Evolutionary conservation across 23 red algal genomes (phyloP).

Genomic region (Gracilaria caudata): DNA sequence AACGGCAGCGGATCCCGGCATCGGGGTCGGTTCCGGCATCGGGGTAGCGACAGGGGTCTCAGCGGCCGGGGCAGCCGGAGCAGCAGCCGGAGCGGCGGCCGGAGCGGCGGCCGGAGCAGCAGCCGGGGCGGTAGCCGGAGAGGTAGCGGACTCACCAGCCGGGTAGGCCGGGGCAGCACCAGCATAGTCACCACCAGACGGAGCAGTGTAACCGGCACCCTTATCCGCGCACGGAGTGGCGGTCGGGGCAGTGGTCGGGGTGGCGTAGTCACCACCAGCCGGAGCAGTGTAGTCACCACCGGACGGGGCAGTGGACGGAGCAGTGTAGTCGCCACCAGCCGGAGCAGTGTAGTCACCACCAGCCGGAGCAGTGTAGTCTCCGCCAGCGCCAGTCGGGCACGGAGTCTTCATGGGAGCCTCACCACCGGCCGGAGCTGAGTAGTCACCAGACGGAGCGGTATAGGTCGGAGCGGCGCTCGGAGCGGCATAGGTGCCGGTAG

Average conservation of each 20-base stretch:
- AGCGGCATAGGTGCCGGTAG: slow-evolving; percentile 22
- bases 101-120: slow-evolving; percentile 29
- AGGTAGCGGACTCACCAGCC: slow-evolving; percentile 32
- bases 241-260: slow-evolving; percentile 29
- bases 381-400: slow-evolving; percentile 8
- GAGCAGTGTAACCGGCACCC: slow-evolving; percentile 1
- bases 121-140: slow-evolving; percentile 33
- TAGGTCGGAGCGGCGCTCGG: slow-evolving; percentile 31
- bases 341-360: slow-evolving; percentile 20
- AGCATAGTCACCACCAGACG: slow-evolving; percentile 16
- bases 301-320: slow-evolving; percentile 16
- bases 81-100: slow-evolving; percentile 16
- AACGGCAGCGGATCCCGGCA: slow-evolving; percentile 54
- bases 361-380: not conserved
- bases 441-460: slow-evolving; percentile 1
- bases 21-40: slow-evolving; percentile 11
- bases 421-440: slow-evolving; percentile 15
- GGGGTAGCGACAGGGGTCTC: not conserved
- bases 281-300: slow-evolving; percentile 7
- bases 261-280: slow-evolving; percentile 7
- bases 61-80: not conserved
- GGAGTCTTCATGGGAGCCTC: slow-evolving; percentile 37
- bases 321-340: slow-evolving; percentile 29
- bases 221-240: no score
- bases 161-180: slow-evolving; percentile 48